These are phyloP conservation scores for Phytophthora brassicae DNA, from an alignment of 352 stramenopile genomes.

Conservation along the genomic window DNA sequence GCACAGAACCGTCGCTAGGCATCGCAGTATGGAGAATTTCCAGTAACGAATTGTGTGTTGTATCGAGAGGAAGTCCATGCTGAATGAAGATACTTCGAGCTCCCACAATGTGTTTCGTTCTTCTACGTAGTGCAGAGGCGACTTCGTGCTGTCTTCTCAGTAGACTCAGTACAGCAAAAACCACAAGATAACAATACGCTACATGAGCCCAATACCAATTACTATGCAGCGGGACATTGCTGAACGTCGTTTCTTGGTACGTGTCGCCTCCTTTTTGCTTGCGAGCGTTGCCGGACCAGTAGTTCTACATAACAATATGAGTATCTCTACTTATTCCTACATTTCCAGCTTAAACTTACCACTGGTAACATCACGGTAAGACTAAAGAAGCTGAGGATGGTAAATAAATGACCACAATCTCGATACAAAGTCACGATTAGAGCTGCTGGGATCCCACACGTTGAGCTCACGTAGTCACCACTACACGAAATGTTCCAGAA, in stretches of 20 bases:
- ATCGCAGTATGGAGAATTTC: constrained; percentile 44
- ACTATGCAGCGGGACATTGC: constrained; percentile 78
- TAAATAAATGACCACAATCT: constrained; percentile 66
- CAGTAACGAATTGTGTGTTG: constrained; percentile 48
- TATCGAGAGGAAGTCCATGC: constrained; percentile 51
- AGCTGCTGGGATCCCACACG: constrained; percentile 67
- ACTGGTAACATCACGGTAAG: constrained; percentile 71
- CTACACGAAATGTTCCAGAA: constrained; percentile 54
- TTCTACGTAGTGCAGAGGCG: constrained; percentile 44
- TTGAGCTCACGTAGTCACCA: constrained; percentile 59
- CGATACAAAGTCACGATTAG: constrained; percentile 65
- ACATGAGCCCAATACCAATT: constrained; percentile 83
- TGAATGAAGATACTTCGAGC: constrained; percentile 74
- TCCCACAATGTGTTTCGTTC: constrained; percentile 71
- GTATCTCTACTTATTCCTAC: not conserved
- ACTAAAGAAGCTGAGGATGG: constrained; percentile 66
- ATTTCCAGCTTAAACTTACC: constrained; percentile 33
- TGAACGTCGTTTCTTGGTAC: constrained; percentile 81
- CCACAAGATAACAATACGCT: constrained; percentile 74
- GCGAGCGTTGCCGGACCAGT: constrained; percentile 52
- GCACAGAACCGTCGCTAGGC: constrained; percentile 34
- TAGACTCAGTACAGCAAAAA: constrained; percentile 49
- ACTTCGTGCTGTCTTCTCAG: constrained; percentile 54
- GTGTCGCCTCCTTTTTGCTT: constrained; percentile 38
- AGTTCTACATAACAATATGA: constrained; percentile 48